Percentiles rank a stretch among this genome's conserved stretches.
phyloP scores from a whole-genome alignment of 2,329 filamentous ascomycete species.

The Cordyceps cicadae region DNA sequence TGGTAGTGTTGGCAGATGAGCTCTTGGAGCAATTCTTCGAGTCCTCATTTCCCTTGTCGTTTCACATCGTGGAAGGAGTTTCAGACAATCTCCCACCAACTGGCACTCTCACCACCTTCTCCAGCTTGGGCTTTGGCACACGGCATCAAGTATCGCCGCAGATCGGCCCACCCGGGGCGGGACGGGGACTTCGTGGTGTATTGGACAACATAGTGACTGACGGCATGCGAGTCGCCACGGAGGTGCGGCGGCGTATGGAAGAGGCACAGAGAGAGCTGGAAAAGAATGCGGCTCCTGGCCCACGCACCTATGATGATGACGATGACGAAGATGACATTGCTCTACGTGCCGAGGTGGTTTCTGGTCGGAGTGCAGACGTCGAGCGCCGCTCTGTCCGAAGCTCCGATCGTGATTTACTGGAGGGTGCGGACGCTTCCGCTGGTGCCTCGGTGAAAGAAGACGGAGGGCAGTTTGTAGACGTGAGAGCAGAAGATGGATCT shows the following conservation, averaged over 20 bases:
- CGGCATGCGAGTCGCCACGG: constrained; percentile 89
- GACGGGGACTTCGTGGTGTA: constrained; percentile 77
- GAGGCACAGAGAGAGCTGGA: constrained; percentile 85
- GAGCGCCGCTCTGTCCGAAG: constrained; percentile 58
- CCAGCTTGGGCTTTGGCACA: constrained; percentile 55
- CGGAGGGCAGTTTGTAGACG: constrained; percentile 11
- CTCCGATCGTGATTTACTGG: constrained; percentile 61
- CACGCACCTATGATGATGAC: constrained; percentile 60
- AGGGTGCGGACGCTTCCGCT: constrained; percentile 65
- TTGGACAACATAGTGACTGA: constrained; percentile 97
- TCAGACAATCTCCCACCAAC: constrained; percentile 23
- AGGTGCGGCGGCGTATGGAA: constrained; percentile 87
- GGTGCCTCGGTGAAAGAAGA: constrained; percentile 33
- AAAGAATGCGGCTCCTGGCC: constrained; percentile 61
- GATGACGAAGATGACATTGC: constrained; percentile 54
- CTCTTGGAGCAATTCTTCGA: constrained; percentile 96
- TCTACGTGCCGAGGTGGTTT: constrained; percentile 16
- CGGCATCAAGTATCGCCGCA: constrained; percentile 31
- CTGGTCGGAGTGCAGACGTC: constrained; percentile 41
- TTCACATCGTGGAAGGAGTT: constrained; percentile 70
- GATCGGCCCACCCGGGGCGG: constrained; percentile 38
- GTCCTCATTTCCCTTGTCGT: constrained; percentile 85
- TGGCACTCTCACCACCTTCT: constrained; percentile 72
- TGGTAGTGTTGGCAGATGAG: constrained; percentile 96
- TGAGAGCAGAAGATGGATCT: not conserved